These are phyloP conservation scores for Trichosporon inkin DNA, from an alignment of 1,284 basidiomycete genomes.

Conservation along the genomic window DNA sequence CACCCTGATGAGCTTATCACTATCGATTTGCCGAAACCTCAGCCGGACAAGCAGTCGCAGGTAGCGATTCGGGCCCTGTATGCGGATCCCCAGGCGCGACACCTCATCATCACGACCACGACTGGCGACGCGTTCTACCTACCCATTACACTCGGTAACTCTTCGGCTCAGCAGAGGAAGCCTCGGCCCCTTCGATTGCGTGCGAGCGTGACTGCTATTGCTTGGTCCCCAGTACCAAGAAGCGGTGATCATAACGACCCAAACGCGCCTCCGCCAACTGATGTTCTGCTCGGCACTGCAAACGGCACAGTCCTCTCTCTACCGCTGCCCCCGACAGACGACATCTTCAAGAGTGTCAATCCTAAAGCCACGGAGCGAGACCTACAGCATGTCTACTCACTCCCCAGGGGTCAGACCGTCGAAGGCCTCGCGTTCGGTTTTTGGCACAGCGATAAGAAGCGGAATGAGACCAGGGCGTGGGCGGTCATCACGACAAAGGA, in stretches of 20 bases:
- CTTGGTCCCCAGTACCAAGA: slow-evolving; percentile 69
- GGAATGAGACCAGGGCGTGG: slow-evolving; percentile 40
- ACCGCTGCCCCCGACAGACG: slow-evolving; percentile 70
- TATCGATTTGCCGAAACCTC: slow-evolving; percentile 61
- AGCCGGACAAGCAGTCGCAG: slow-evolving; percentile 51
- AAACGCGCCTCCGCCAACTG: slow-evolving; percentile 36
- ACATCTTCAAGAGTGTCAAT: slow-evolving; percentile 78
- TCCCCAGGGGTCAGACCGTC: slow-evolving; percentile 72
- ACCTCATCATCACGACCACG: slow-evolving; percentile 77
- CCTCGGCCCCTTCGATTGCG: slow-evolving; percentile 75
- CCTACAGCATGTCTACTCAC: slow-evolving; percentile 69
- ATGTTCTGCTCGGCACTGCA: slow-evolving; percentile 71
- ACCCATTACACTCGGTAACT: slow-evolving; percentile 51
- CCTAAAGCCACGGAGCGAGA: slow-evolving; percentile 56
- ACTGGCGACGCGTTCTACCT: slow-evolving; percentile 95
- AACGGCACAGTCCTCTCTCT: slow-evolving; percentile 76
- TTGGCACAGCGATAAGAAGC: slow-evolving; percentile 32
- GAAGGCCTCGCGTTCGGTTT: slow-evolving; percentile 78
- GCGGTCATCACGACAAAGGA: slow-evolving; percentile 83
- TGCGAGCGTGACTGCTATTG: slow-evolving; percentile 85
- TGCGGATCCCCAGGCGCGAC: slow-evolving; percentile 85
- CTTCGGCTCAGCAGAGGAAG: slow-evolving; percentile 57
- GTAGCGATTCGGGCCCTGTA: slow-evolving; percentile 67
- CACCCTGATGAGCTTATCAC: slow-evolving; percentile 74
- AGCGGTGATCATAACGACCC: slow-evolving; percentile 8